Evolutionary conservation across 2,329 filamentous ascomycete genomes (phyloP).

Genomic region (Fusarium torulosum): DNA sequence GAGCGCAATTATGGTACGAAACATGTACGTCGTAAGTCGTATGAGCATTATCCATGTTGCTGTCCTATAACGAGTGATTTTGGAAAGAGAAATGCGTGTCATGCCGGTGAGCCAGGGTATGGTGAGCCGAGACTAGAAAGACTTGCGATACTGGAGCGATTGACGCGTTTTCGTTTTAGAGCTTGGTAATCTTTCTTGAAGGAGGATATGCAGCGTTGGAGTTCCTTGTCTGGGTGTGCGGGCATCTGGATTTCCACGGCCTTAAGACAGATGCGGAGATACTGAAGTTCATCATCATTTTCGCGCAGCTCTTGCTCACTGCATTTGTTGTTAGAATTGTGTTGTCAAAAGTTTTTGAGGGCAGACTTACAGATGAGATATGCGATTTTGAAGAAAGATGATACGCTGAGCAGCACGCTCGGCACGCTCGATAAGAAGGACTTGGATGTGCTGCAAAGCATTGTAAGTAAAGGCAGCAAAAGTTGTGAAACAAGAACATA

Average conservation of each 20-base stretch:
- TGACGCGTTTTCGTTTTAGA: constrained; percentile 62
- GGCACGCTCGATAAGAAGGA: constrained; percentile 68
- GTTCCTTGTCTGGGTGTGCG: constrained; percentile 65
- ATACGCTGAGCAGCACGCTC: constrained; percentile 70
- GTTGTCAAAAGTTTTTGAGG: not conserved
- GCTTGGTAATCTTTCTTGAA: constrained; percentile 71
- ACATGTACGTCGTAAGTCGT: constrained; percentile 43
- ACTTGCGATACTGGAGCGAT: constrained; percentile 50
- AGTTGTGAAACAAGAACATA: constrained; percentile 48
- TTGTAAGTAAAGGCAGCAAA: constrained; percentile 44
- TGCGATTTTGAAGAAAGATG: constrained; percentile 69
- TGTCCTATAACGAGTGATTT: constrained; percentile 9
- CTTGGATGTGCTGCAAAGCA: constrained; percentile 68
- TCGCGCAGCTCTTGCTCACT: constrained; percentile 68
- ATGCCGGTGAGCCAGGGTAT: constrained; percentile 44
- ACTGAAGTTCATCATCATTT: constrained; percentile 71
- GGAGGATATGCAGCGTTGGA: constrained; percentile 68
- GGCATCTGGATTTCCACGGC: constrained; percentile 71
- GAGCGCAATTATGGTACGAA: constrained; percentile 26
- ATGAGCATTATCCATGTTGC: constrained; percentile 32
- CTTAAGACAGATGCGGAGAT: constrained; percentile 72
- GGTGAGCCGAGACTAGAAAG: constrained; percentile 48
- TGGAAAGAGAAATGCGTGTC: constrained; percentile 14
- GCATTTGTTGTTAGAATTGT: constrained; percentile 26
- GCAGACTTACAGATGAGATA: constrained; percentile 66